Evolutionary conservation across 2,329 filamentous ascomycete species (phyloP), one percentile per base, ranked within the genome.

Genomic region (Calonectria multiphialidica): DNA sequence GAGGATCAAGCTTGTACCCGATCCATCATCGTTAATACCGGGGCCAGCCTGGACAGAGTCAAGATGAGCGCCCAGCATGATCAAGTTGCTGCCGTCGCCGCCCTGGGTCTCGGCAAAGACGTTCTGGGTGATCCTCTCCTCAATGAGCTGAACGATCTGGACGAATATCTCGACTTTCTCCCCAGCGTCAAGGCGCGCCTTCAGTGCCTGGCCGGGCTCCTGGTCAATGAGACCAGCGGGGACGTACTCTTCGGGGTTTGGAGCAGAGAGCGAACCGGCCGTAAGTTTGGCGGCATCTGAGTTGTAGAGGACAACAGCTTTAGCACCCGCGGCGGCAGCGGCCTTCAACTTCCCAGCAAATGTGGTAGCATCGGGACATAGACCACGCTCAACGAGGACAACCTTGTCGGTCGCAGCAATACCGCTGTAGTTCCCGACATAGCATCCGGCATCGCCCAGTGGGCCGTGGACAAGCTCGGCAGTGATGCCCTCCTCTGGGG

Each of bases 1-100:
- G 1, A 88, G 78, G 28, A 86, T 78, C 0, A 84, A 81, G 0
- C 84, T 80, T 0, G 82, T 82, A 15, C 86, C 86, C 0, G 83
- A 86, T 6, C 86, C 86, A 64, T 88, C 85, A 55, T 87, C 86
- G 61, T 88, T 87, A 71, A 87, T 84, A 2, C 86, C 86, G 0
- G 86, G 83, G 0, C 86, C 86, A 12, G 82, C 84, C 35, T 84
- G 82, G 2, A 87, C 86, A 0, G 82, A 83, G 78, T 87, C 86
- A 1, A 86, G 81, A 71, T 87, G 86, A 0, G 84, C 86, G 23
- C 86, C 85, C 0, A 87, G 78, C 75, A 85, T 81, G 40, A 87
- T 78, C 0, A 86, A 81, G 35, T 86, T 87, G 66, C 82, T 79
- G 1, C 80, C 81, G 66, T 87, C 86, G 0, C 86, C 86, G 2